Percentiles rank a stretch among this genome's conserved stretches.
phyloP scores from a whole-genome alignment of 176 grass and related monocot species.

The Cocos nucifera region DNA sequence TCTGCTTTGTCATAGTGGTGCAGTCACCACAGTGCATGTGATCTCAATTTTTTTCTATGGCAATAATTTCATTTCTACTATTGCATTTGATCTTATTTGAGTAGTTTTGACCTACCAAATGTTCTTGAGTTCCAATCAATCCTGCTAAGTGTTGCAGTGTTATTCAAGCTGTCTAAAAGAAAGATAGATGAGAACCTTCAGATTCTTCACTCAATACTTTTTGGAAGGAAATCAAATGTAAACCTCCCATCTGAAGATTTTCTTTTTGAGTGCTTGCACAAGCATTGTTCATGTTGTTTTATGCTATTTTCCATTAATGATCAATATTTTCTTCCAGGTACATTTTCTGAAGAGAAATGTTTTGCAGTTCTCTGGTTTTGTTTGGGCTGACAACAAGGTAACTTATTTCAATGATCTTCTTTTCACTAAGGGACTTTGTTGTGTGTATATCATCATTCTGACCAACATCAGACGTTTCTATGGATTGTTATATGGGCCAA shows the following conservation, averaged over 20 bases:
- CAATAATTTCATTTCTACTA: too few species aligned
- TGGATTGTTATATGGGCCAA: too few species aligned
- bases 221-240: background rate
- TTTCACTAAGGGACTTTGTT: too few species aligned
- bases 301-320: background rate
- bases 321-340: background rate
- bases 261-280: background rate
- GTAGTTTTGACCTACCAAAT: too few species aligned
- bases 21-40: too few species aligned
- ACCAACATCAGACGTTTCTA: too few species aligned
- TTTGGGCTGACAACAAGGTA: background rate
- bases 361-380: background rate
- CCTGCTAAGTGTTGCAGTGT: background rate
- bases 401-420: too few species aligned
- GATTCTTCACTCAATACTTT: background rate
- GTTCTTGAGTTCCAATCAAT: constrained; percentile 5
- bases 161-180: background rate
- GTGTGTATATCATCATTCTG: too few species aligned
- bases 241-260: background rate
- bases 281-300: background rate
- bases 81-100: too few species aligned
- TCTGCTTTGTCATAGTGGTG: too few species aligned
- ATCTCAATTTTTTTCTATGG: too few species aligned
- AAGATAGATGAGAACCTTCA: background rate
- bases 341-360: background rate